Conservation (phyloP, 1,139 yeast species). For the Pichia inconspicua region DNA sequence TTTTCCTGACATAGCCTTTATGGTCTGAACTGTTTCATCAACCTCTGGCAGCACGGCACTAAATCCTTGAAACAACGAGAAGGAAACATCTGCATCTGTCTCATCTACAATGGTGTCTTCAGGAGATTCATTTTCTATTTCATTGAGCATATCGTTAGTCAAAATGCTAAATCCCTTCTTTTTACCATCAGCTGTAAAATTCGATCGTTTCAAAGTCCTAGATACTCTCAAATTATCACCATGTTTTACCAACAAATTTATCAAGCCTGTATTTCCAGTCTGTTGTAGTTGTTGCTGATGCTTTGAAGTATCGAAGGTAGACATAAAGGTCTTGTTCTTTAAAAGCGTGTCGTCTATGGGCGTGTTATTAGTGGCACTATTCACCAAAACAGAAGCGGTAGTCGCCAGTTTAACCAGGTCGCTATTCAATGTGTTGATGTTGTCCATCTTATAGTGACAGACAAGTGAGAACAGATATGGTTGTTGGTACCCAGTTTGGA, state of each 20-base stretch:
- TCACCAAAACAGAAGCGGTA: conserved; percentile 38
- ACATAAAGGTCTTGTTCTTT: conserved; percentile 39
- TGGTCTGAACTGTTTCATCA: conserved; percentile 30
- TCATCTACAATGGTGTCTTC: conserved; percentile 2
- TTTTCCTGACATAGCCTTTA: conserved; percentile 8
- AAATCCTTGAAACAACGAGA: conserved; percentile 61
- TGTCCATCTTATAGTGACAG: background rate
- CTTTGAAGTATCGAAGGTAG: conserved; percentile 22
- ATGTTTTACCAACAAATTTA: conserved; percentile 20
- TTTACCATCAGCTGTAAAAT: conserved; percentile 12
- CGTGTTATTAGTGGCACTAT: conserved; percentile 18
- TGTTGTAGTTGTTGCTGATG: background rate
- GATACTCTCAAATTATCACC: conserved; percentile 12
- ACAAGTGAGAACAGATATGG: background rate
- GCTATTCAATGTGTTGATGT: conserved; percentile 4
- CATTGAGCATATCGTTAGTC: conserved; percentile 48
- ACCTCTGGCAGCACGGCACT: conserved; percentile 47
- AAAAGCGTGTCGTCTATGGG: conserved; percentile 30
- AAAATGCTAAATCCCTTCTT: conserved; percentile 32
- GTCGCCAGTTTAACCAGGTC: conserved; percentile 33
- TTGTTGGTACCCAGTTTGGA: too few relatives aligned
- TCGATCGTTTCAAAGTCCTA: conserved; percentile 13
- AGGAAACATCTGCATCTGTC: conserved; percentile 18
- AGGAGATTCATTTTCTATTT: conserved; percentile 33
- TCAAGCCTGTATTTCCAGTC: conserved; percentile 1